These are phyloP conservation scores for Letharia columbiana DNA, from an alignment of 495 filamentous ascomycete genomes.

Conservation along the genomic window DNA sequence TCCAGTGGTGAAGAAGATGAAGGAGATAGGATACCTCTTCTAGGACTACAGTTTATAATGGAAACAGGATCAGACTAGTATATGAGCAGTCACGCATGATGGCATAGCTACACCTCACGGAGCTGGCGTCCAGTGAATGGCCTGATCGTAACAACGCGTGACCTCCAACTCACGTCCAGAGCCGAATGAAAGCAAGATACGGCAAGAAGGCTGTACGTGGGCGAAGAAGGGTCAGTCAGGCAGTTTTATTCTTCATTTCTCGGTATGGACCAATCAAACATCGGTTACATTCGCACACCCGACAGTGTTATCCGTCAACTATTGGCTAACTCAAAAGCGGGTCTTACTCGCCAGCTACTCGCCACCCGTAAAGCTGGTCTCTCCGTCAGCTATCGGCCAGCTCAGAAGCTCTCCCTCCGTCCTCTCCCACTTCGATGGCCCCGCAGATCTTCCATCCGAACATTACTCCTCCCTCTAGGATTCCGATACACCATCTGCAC, in stretches of 20 bases:
- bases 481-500: too few species aligned
- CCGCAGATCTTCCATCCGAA: too few species aligned
- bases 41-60: background rate
- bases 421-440: too few species aligned
- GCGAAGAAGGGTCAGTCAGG: too few species aligned
- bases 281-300: background rate
- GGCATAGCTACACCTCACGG: background rate
- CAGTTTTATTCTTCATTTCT: too few species aligned
- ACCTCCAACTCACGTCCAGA: background rate
- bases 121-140: background rate
- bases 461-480: too few species aligned
- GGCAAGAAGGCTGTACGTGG: too few species aligned
- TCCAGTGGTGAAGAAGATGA: too few species aligned
- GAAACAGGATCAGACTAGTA: background rate
- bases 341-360: too few species aligned
- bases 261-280: background rate
- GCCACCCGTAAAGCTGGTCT: too few species aligned
- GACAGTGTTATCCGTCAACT: background rate
- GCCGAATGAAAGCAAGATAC: too few species aligned
- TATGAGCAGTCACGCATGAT: background rate
- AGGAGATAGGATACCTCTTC: background rate
- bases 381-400: too few species aligned
- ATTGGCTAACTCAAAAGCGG: background rate
- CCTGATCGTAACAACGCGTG: background rate
- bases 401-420: background rate